These are phyloP conservation scores for Takashimella tepidaria DNA, from an alignment of 1,284 basidiomycete species.

Conservation along the genomic window DNA sequence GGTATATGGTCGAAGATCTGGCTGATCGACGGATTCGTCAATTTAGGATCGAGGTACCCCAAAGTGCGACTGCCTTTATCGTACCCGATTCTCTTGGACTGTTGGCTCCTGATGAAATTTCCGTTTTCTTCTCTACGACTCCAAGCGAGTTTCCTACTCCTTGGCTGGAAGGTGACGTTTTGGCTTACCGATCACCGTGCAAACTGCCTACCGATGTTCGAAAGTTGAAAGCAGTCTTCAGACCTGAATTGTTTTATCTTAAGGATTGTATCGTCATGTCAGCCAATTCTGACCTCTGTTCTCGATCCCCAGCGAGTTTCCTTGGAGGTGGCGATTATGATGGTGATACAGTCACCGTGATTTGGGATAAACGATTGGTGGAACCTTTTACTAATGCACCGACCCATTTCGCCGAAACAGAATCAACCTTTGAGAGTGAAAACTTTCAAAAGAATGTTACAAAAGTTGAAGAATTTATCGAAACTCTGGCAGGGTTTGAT, in stretches of 20 bases:
- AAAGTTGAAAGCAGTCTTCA: constrained; percentile 31
- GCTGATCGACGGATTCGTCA: constrained; percentile 15
- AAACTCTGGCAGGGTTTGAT: constrained; percentile 10
- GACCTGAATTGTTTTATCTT: constrained; percentile 31
- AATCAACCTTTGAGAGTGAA: constrained; percentile 19
- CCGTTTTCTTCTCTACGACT: constrained; percentile 20
- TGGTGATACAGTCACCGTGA: constrained; percentile 34
- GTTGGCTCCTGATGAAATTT: constrained; percentile 34
- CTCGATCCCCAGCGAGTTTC: constrained; percentile 32
- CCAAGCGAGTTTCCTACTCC: constrained; percentile 6
- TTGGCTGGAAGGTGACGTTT: constrained; percentile 24
- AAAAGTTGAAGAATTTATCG: constrained; percentile 28
- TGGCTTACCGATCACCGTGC: constrained; percentile 34
- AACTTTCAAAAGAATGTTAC: constrained; percentile 36
- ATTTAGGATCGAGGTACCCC: constrained; percentile 26
- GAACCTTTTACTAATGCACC: constrained; percentile 29
- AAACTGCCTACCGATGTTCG: constrained; percentile 39
- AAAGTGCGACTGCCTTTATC: constrained; percentile 33
- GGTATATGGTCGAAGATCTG: constrained; percentile 18
- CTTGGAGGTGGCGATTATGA: constrained; percentile 44
- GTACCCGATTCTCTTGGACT: constrained; percentile 32
- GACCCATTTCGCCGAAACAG: constrained; percentile 17
- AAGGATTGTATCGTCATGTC: constrained; percentile 39
- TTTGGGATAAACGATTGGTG: constrained; percentile 30
- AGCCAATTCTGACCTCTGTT: constrained; percentile 23